Evolutionary conservation across 2,329 filamentous ascomycete species (phyloP).

Genomic region (Sporothrix curviconia): DNA sequence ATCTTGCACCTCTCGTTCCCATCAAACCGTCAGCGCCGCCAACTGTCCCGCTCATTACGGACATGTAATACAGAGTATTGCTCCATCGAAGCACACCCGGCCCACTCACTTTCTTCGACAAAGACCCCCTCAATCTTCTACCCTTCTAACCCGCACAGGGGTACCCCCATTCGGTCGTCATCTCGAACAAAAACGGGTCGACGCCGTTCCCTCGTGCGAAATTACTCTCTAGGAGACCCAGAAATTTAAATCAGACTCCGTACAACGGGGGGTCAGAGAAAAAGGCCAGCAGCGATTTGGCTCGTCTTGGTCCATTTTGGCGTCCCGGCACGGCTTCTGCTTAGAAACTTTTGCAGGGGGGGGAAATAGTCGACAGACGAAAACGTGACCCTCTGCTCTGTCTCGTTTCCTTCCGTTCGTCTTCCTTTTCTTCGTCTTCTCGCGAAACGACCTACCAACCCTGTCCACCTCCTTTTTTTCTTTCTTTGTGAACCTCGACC

Average conservation of each 20-base stretch:
- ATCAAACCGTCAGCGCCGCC: too few species aligned
- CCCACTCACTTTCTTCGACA: too few species aligned
- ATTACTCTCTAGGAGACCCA: constrained; percentile 4
- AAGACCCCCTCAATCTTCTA: too few species aligned
- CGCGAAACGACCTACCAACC: not conserved
- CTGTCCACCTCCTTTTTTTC: constrained; percentile 6
- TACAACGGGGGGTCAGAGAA: not conserved
- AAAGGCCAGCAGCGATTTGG: too few species aligned
- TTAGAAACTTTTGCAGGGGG: not conserved
- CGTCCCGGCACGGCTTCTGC: not conserved
- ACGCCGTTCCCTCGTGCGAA: constrained; percentile 6
- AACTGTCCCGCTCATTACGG: too few species aligned
- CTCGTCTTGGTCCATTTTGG: too few species aligned
- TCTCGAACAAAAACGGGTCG: constrained; percentile 13
- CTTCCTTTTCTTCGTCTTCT: not conserved
- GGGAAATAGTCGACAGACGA: not conserved
- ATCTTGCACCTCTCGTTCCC: not conserved
- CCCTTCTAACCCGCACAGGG: constrained; percentile 8
- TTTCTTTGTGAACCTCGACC: not conserved
- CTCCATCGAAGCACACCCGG: too few species aligned
- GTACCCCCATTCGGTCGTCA: not conserved
- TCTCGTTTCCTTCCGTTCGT: not conserved
- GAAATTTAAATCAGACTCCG: constrained; percentile 1
- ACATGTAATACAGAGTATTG: too few species aligned
- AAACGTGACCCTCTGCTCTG: constrained; percentile 6